phyloP scores from a whole-genome alignment of 2,329 filamentous ascomycete genomes.

The Penicillium expansum region DNA sequence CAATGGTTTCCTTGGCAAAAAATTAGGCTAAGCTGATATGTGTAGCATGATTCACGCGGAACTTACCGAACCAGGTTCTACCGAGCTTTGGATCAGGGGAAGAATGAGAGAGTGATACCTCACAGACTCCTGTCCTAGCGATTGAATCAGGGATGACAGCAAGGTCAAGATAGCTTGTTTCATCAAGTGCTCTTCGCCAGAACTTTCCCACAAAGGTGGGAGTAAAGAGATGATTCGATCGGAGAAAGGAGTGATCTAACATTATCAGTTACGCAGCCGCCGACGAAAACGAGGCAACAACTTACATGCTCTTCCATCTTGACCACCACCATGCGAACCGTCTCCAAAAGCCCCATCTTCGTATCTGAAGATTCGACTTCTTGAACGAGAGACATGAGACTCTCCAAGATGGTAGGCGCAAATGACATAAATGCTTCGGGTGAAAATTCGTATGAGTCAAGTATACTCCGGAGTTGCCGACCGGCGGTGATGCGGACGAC shows the following conservation, averaged over 20 bases:
- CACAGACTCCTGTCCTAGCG: slow-evolving; percentile 74
- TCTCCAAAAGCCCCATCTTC: slow-evolving; percentile 85
- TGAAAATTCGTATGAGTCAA: slow-evolving; percentile 81
- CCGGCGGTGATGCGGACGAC: slow-evolving; percentile 91
- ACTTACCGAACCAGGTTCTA: slow-evolving; percentile 68
- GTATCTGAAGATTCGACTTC: slow-evolving; percentile 81
- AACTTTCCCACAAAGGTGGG: slow-evolving; percentile 79
- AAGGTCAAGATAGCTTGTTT: slow-evolving; percentile 91
- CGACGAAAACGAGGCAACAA: neutral
- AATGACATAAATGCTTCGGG: slow-evolving; percentile 73
- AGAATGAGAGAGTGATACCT: slow-evolving; percentile 77
- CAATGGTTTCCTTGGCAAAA: slow-evolving; percentile 54
- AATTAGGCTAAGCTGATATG: neutral
- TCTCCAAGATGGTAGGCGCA: slow-evolving; percentile 68
- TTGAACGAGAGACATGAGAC: slow-evolving; percentile 73
- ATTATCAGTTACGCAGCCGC: neutral
- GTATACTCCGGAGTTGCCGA: slow-evolving; percentile 73
- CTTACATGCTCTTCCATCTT: slow-evolving; percentile 71
- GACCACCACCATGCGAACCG: slow-evolving; percentile 74
- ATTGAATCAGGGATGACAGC: slow-evolving; percentile 77
- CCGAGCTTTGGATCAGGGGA: slow-evolving; percentile 76
- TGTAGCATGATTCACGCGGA: neutral
- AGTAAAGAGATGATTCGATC: slow-evolving; percentile 79
- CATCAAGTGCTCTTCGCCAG: slow-evolving; percentile 83
- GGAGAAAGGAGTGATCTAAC: slow-evolving; percentile 61